A percentile compares a stretch with the other conserved stretches of the same genome.
phyloP scores from a whole-genome alignment of 1,284 basidiomycete genomes.

The Sphaerobolus stellatus region DNA sequence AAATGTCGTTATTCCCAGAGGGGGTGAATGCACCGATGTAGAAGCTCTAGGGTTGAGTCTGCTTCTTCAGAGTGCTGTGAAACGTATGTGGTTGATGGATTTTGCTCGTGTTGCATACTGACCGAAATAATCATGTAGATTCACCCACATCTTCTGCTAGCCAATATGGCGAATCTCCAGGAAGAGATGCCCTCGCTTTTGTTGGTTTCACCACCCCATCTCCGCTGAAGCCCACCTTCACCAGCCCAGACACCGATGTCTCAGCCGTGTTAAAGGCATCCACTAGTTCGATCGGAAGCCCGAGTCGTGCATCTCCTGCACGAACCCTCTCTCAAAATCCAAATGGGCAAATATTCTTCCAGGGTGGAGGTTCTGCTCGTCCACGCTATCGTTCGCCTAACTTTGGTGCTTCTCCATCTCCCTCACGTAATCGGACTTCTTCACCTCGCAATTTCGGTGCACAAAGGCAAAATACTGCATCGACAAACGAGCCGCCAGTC shows the following conservation, averaged over 20 bases:
- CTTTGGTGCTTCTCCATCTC: slow-evolving; percentile 50
- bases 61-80: slow-evolving; percentile 11
- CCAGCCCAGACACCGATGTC: slow-evolving; percentile 7
- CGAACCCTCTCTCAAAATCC: slow-evolving; percentile 65
- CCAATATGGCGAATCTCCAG: background rate
- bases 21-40: slow-evolving; percentile 8
- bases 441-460: no score
- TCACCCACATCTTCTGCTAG: background rate
- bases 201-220: background rate
- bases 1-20: slow-evolving; percentile 11
- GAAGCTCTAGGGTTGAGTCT: slow-evolving; percentile 10
- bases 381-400: slow-evolving; percentile 59
- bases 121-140: no score
- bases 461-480: no score
- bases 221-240: slow-evolving; percentile 9
- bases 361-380: slow-evolving; percentile 66
- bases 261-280: background rate
- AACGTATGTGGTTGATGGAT: background rate
- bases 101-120: background rate
- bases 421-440: slow-evolving; percentile 25
- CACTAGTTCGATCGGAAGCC: background rate
- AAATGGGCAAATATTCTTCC: slow-evolving; percentile 66
- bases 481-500: no score
- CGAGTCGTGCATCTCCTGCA: slow-evolving; percentile 31
- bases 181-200: background rate